Evolutionary conservation across 1,139 yeast genomes (phyloP).

Genomic region (Diutina ranongensis): DNA sequence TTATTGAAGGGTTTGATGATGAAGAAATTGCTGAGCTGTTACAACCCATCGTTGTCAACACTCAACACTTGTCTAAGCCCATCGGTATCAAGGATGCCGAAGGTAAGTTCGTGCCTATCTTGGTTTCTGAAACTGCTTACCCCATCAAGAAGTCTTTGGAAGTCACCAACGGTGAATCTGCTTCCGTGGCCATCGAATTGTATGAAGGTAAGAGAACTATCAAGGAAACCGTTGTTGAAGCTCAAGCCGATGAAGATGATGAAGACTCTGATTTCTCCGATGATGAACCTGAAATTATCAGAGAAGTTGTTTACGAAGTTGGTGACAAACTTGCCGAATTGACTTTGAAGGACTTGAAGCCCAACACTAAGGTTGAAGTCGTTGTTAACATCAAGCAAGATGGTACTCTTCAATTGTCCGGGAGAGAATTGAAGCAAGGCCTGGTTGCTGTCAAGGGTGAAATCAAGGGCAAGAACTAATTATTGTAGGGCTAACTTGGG

Average conservation of each 20-base stretch:
- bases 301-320: constrained; percentile 64
- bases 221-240: constrained; percentile 67
- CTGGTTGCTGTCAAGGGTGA: constrained; percentile 42
- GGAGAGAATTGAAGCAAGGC: constrained; percentile 72
- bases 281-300: constrained; percentile 61
- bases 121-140: constrained; percentile 79
- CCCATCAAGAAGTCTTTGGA: constrained; percentile 77
- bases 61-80: constrained; percentile 77
- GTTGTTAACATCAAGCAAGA: constrained; percentile 77
- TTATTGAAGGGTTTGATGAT: constrained; percentile 73
- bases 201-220: constrained; percentile 79
- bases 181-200: constrained; percentile 57
- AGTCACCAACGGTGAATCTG: constrained; percentile 48
- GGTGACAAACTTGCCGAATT: constrained; percentile 72
- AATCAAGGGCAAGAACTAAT: constrained; percentile 12
- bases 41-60: constrained; percentile 78
- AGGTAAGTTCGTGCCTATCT: constrained; percentile 62
- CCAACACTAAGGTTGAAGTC: constrained; percentile 64
- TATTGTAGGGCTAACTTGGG: neutral
- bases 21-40: constrained; percentile 79
- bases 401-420: constrained; percentile 71
- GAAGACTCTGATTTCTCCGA: constrained; percentile 25
- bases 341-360: constrained; percentile 60
- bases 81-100: constrained; percentile 74
- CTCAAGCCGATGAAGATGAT: constrained; percentile 38